Evolutionary conservation across 352 stramenopile genomes (phyloP).

Genomic region (Phytophthora pisi): DNA sequence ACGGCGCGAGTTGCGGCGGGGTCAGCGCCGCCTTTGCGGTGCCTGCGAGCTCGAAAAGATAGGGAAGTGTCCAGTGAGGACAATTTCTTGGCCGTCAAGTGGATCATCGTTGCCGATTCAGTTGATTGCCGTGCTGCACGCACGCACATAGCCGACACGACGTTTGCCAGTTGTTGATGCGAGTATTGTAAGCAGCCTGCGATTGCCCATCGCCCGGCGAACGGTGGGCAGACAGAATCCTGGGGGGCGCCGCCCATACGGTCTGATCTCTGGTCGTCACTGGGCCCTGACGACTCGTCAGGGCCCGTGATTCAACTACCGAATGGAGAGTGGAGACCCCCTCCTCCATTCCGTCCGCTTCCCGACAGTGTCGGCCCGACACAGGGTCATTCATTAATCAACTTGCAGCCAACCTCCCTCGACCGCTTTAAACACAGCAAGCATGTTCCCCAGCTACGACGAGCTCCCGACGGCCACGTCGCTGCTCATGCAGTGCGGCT

Average conservation of each 20-base stretch:
- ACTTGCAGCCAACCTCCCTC: not conserved
- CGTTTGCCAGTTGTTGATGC: not conserved
- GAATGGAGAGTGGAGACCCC: not conserved
- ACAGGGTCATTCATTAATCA: not conserved
- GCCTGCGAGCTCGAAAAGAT: not conserved
- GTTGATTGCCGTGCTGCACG: not conserved
- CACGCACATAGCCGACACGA: not conserved
- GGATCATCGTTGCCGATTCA: not conserved
- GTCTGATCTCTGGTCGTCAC: constrained; percentile 5
- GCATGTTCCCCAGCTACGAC: constrained; percentile 25
- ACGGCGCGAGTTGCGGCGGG: not conserved
- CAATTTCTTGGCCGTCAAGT: not conserved
- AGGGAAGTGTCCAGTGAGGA: not conserved
- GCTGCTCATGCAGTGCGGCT: constrained; percentile 35
- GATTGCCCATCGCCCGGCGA: not conserved
- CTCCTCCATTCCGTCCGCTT: not conserved
- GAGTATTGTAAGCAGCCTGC: not conserved
- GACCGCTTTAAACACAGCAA: too few relatives aligned
- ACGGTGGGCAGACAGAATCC: constrained; percentile 8
- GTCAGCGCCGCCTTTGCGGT: not conserved
- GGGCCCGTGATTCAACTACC: not conserved
- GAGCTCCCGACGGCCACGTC: constrained; percentile 19
- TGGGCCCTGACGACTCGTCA: too few relatives aligned
- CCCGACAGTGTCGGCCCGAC: not conserved
- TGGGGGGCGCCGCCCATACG: not conserved